Evolutionary conservation across 1,284 basidiomycete genomes (phyloP).

Genomic region (Irpex sp.): DNA sequence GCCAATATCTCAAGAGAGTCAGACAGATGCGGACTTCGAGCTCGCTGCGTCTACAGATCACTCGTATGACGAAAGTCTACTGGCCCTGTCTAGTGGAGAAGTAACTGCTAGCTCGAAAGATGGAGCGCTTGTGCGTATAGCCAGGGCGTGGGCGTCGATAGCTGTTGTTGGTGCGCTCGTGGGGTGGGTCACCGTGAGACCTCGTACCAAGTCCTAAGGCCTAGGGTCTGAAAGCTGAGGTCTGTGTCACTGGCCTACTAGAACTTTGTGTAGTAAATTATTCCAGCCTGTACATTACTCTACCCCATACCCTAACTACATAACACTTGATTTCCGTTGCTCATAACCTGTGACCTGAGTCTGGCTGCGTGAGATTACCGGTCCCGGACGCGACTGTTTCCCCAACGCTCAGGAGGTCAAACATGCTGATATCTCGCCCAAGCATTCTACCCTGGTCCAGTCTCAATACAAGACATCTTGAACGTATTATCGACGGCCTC

Average conservation of each 20-base stretch:
- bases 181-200: slow-evolving; percentile 27
- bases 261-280: background rate
- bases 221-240: too few relatives aligned
- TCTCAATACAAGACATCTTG: background rate
- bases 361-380: background rate
- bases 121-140: slow-evolving; percentile 7
- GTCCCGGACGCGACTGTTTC: background rate
- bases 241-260: background rate
- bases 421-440: background rate
- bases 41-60: background rate
- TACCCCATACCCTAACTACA: background rate
- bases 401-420: background rate
- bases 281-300: background rate
- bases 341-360: background rate
- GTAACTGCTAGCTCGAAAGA: background rate
- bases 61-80: background rate
- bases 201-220: background rate
- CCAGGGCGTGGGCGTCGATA: slow-evolving; percentile 36
- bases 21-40: background rate
- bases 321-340: background rate
- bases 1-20: slow-evolving; percentile 6
- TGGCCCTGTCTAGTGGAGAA: background rate
- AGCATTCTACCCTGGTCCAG: background rate
- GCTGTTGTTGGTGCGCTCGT: slow-evolving; percentile 30
- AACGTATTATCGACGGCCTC: background rate